Evolutionary conservation across 2,329 filamentous ascomycete genomes (phyloP).

Genomic region (Simplicillium aogashimaense): DNA sequence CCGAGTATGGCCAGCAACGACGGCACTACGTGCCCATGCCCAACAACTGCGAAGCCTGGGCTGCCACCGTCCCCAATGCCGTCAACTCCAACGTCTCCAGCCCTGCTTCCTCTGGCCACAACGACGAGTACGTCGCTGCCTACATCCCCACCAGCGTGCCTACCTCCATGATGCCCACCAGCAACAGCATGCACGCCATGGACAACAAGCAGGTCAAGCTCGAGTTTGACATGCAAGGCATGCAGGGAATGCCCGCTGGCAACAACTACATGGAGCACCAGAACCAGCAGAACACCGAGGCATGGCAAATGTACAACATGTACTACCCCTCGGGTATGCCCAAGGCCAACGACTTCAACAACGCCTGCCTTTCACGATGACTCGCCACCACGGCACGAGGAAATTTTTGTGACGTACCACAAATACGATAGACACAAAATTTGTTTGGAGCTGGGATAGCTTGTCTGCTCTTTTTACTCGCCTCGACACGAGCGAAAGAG

Average conservation of each 20-base stretch:
- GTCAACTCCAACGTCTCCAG: conserved; percentile 40
- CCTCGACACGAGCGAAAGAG: no score
- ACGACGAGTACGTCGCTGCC: conserved; percentile 32
- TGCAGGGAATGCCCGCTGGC: conserved; percentile 5
- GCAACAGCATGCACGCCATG: conserved; percentile 17
- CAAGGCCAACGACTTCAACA: neutral
- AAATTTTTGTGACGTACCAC: no score
- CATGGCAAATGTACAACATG: neutral
- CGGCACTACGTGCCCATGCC: conserved; percentile 24
- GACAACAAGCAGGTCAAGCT: conserved; percentile 18
- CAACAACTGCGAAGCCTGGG: conserved; percentile 36
- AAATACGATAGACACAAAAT: no score
- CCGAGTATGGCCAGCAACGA: conserved; percentile 27
- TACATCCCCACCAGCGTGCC: conserved; percentile 42
- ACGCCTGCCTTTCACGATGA: neutral
- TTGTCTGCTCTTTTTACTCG: no score
- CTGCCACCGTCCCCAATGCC: conserved; percentile 30
- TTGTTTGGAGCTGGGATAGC: no score
- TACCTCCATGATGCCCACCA: conserved; percentile 28
- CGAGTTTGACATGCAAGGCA: conserved; percentile 6
- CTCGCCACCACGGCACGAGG: no score
- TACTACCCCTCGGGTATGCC: conserved; percentile 5
- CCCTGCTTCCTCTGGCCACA: conserved; percentile 36
- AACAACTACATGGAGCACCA: conserved; percentile 10
- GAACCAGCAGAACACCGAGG: conserved; percentile 3